Percentiles rank a stretch among this genome's conserved stretches.
phyloP scores from a whole-genome alignment of 2,329 filamentous ascomycete species.

The Aspergillus sp. region DNA sequence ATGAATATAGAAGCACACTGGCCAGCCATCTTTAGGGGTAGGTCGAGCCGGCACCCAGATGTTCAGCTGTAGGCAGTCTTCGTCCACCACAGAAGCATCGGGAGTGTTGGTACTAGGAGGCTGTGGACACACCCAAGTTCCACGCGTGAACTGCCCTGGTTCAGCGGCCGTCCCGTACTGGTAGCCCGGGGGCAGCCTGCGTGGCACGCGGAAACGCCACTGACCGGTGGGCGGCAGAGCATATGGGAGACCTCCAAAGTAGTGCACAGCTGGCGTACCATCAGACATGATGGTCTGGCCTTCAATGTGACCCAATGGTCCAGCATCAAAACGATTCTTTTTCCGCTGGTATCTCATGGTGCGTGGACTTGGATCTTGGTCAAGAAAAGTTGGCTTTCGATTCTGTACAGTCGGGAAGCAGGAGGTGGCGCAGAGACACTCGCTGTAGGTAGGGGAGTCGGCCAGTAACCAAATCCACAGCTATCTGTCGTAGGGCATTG shows the following conservation, averaged over 20 bases:
- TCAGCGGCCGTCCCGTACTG: background rate
- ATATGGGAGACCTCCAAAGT: background rate
- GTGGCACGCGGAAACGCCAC: background rate
- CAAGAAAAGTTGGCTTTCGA: background rate
- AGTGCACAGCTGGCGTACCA: background rate
- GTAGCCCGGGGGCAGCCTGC: background rate
- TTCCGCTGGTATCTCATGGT: background rate
- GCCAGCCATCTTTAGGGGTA: conserved; percentile 36
- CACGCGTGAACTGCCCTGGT: background rate
- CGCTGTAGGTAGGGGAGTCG: too few species aligned
- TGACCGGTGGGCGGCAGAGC: background rate
- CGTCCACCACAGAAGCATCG: background rate
- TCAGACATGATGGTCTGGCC: background rate
- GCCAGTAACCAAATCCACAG: too few species aligned
- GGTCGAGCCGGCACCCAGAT: conserved; percentile 4
- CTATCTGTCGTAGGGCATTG: too few species aligned
- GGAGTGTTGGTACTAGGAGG: background rate
- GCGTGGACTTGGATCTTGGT: background rate
- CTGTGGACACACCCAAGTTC: background rate
- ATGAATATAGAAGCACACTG: conserved; percentile 49
- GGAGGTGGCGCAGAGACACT: too few species aligned
- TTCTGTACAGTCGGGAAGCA: too few species aligned
- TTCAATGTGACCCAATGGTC: background rate
- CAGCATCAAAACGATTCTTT: background rate
- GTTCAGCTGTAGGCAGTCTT: conserved; percentile 7